Conservation (phyloP, 2,329 filamentous ascomycete species). For the Stagonosporopsis cucurbitacearum region DNA sequence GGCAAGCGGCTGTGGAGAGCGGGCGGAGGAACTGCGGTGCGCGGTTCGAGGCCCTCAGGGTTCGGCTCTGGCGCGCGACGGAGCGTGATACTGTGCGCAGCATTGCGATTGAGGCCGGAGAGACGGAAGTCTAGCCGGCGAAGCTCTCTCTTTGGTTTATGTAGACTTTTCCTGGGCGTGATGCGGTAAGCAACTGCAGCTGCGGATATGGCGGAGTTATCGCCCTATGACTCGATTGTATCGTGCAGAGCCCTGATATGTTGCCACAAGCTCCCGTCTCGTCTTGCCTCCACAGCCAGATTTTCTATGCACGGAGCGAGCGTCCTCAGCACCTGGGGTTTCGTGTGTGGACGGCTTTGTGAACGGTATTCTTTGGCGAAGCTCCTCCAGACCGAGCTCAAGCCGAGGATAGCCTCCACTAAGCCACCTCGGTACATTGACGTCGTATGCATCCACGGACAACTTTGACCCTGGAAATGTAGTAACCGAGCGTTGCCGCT, state of each 20-base stretch:
- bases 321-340: neutral
- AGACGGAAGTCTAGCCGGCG: constrained; percentile 9
- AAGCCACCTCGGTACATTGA: constrained; percentile 38
- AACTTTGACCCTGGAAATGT: constrained; percentile 23
- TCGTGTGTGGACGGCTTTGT: neutral
- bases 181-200: constrained; percentile 25
- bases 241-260: constrained; percentile 13
- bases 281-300: neutral
- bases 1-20: constrained; percentile 52
- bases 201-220: constrained; percentile 22
- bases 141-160: constrained; percentile 1
- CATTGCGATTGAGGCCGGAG: constrained; percentile 35
- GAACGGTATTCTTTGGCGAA: constrained; percentile 1
- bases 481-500: constrained; percentile 42
- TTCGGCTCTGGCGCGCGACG: constrained; percentile 45
- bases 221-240: constrained; percentile 21
- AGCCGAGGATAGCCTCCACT: constrained; percentile 44
- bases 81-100: constrained; percentile 47
- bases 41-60: constrained; percentile 31
- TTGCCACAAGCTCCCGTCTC: constrained; percentile 20
- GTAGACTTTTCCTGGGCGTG: constrained; percentile 10
- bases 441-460: constrained; percentile 23
- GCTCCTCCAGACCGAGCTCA: constrained; percentile 20
- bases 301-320: constrained; percentile 8
- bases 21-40: constrained; percentile 43